Evolutionary conservation across 192 early-diverging fungal species (phyloP).

Genomic region (Umbelopsis isabellina): DNA sequence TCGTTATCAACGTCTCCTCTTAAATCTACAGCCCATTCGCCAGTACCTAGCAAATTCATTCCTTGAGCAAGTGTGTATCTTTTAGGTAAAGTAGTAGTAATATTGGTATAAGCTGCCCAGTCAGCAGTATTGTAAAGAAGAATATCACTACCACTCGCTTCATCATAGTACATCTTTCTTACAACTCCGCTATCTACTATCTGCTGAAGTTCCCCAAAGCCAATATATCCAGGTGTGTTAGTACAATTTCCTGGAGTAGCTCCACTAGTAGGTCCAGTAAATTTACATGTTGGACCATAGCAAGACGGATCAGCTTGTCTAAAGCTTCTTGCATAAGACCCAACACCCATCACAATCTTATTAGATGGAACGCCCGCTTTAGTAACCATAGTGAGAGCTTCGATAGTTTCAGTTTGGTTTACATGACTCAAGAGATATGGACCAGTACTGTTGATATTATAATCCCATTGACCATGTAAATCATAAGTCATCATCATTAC

Average conservation of each 20-base stretch:
- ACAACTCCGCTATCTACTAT: conserved; percentile 11
- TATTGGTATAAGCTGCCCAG: conserved; percentile 30
- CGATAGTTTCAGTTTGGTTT: conserved; percentile 26
- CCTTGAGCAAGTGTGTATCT: conserved; percentile 15
- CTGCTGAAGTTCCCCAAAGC: conserved; percentile 26
- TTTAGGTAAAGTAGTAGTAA: background rate
- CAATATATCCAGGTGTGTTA: conserved; percentile 25
- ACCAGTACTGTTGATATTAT: conserved; percentile 25
- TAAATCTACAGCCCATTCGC: conserved; percentile 29
- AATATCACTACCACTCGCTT: conserved; percentile 13
- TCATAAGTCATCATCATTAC: conserved; percentile 37
- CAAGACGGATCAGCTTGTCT: conserved; percentile 36
- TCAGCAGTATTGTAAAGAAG: conserved; percentile 25
- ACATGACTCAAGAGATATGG: conserved; percentile 23
- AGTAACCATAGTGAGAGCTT: conserved; percentile 24
- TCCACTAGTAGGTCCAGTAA: background rate
- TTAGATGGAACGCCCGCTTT: conserved; percentile 35
- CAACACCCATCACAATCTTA: conserved; percentile 36
- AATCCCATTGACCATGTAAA: conserved; percentile 35
- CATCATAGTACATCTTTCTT: conserved; percentile 26
- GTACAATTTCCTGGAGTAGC: conserved; percentile 28
- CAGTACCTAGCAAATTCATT: conserved; percentile 28
- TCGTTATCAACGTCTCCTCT: background rate
- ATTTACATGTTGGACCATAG: conserved; percentile 14
- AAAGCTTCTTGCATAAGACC: conserved; percentile 39